Conservation (phyloP, 2,329 filamentous ascomycete species). For the Chaetothyriales sp. region DNA sequence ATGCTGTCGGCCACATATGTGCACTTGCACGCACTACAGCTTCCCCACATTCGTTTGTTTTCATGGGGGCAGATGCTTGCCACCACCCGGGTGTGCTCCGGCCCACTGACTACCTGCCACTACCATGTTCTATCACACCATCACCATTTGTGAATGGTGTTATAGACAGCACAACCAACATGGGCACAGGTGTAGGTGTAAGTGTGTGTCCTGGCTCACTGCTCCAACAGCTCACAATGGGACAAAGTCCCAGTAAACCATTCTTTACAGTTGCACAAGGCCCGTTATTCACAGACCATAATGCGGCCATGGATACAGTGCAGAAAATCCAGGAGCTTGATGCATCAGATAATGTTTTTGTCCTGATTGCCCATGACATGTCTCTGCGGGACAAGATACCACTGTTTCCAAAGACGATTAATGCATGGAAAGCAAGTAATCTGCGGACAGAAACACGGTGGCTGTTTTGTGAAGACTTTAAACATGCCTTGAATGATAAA, state of each 20-base stretch:
- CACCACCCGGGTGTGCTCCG: slow-evolving; percentile 28
- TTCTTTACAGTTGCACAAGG: background rate
- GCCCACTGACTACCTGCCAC: slow-evolving; percentile 19
- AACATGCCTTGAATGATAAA: slow-evolving; percentile 2
- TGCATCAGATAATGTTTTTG: slow-evolving; percentile 19
- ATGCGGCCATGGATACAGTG: slow-evolving; percentile 25
- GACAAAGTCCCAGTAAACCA: background rate
- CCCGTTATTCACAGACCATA: slow-evolving; percentile 25
- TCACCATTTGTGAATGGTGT: slow-evolving; percentile 5
- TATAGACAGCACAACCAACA: background rate
- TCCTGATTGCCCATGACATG: slow-evolving; percentile 21
- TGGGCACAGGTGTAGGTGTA: background rate
- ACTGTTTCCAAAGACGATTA: slow-evolving; percentile 5
- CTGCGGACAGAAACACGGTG: slow-evolving; percentile 3
- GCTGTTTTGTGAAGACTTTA: slow-evolving; percentile 7
- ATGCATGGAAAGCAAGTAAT: slow-evolving; percentile 6
- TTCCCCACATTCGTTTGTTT: slow-evolving; percentile 29
- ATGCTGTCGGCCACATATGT: slow-evolving; percentile 35
- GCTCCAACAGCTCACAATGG: background rate
- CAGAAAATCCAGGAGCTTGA: slow-evolving; percentile 18
- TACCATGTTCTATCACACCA: slow-evolving; percentile 15
- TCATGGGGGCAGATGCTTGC: slow-evolving; percentile 37
- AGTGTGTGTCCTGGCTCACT: background rate
- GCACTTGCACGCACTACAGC: slow-evolving; percentile 33
- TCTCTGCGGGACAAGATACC: slow-evolving; percentile 17